Evolutionary conservation across 257 asterid species (phyloP).

Genomic region (Perilla frutescens): DNA sequence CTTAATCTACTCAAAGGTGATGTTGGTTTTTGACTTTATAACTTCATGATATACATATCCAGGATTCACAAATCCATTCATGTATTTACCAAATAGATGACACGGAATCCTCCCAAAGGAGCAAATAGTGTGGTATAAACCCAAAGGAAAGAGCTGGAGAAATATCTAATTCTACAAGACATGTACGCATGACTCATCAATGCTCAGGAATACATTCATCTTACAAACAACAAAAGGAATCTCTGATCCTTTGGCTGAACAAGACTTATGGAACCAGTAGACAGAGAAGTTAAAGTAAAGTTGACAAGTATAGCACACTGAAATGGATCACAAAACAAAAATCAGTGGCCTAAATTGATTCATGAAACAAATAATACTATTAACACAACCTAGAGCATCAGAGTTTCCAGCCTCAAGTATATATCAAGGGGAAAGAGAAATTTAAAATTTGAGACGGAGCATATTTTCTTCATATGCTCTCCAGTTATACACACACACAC

Average conservation of each 20-base stretch:
- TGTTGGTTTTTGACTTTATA: background rate
- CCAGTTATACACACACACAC: no score
- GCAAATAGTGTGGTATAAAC: background rate
- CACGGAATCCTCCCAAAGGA: background rate
- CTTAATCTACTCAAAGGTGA: background rate
- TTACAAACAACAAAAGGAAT: background rate
- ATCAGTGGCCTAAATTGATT: background rate
- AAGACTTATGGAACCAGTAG: background rate
- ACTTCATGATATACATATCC: background rate
- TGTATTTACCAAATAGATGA: background rate
- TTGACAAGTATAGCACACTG: background rate
- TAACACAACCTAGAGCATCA: slow-evolving; percentile 3
- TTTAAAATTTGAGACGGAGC: background rate
- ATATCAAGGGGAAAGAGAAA: background rate
- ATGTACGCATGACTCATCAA: background rate
- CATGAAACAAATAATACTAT: background rate
- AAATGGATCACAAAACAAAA: background rate
- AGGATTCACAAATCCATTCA: background rate
- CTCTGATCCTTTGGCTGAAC: background rate
- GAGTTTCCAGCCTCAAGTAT: background rate
- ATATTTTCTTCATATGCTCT: background rate
- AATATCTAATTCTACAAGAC: background rate
- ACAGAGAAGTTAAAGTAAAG: background rate
- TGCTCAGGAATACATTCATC: background rate
- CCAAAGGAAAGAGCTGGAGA: background rate